These are phyloP conservation scores for Penicillium cataractarum DNA, from an alignment of 495 filamentous ascomycete species.

Conservation along the genomic window DNA sequence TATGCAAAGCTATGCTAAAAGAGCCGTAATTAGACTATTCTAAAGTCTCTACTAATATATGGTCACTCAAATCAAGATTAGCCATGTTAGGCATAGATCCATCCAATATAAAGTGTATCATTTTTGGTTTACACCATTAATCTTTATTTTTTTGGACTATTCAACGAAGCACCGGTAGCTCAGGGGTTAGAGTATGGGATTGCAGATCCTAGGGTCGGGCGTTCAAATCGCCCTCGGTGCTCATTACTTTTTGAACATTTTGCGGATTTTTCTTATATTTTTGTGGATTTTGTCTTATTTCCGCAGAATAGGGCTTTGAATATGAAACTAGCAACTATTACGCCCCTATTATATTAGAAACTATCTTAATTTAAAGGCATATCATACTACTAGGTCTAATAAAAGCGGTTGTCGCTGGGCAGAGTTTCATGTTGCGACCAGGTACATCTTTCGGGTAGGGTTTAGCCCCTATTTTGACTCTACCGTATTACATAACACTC, in stretches of 20 bases:
- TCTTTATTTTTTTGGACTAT: no score
- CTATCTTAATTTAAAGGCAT: not conserved
- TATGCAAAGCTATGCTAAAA: no score
- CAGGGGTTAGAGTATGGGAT: slow-evolving; percentile 2
- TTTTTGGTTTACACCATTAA: no score
- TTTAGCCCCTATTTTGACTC: not conserved
- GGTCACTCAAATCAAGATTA: no score
- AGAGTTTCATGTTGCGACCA: not conserved
- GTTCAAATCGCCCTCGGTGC: slow-evolving; percentile 4
- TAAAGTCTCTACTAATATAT: no score
- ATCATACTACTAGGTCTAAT: not conserved
- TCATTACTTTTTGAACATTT: not conserved
- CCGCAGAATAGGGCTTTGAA: no score
- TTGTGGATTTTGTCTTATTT: no score
- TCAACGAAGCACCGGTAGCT: slow-evolving; percentile 4
- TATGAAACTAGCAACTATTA: no score
- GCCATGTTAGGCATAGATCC: no score
- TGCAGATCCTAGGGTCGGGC: slow-evolving; percentile 2
- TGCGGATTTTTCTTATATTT: no score
- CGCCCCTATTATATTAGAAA: not conserved
- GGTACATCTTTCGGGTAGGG: not conserved
- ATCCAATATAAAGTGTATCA: no score
- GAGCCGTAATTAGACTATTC: no score
- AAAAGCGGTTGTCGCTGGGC: not conserved
- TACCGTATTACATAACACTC: not conserved